phyloP scores from a whole-genome alignment of 106 monocot genomes.

The Acorus gramineus region DNA sequence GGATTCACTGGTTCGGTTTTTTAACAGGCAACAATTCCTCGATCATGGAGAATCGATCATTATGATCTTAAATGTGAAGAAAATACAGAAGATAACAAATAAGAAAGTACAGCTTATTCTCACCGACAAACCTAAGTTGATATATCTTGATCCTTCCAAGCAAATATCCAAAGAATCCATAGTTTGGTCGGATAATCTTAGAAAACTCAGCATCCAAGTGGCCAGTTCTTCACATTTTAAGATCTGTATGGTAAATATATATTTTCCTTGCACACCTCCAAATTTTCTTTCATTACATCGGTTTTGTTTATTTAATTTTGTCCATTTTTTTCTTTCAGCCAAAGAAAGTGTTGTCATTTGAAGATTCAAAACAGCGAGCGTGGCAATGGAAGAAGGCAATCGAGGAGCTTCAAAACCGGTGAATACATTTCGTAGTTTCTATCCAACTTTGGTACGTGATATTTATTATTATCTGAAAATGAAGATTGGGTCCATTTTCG shows the following conservation, averaged over 20 bases:
- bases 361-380: constrained; percentile 77
- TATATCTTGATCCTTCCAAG: constrained; percentile 58
- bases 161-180: constrained; percentile 46
- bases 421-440: neutral
- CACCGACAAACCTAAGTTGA: constrained; percentile 78
- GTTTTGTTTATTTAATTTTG: neutral
- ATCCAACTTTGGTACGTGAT: no score
- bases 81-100: constrained; percentile 56
- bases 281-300: neutral
- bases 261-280: neutral
- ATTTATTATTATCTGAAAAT: no score
- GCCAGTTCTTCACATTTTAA: constrained; percentile 75
- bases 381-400: constrained; percentile 93
- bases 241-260: constrained; percentile 52
- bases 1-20: neutral
- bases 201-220: constrained; percentile 56
- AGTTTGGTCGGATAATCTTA: constrained; percentile 71
- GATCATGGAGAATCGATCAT: constrained; percentile 74
- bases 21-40: constrained; percentile 75
- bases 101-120: constrained; percentile 96
- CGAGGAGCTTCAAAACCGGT: constrained; percentile 51
- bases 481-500: no score
- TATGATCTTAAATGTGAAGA: constrained; percentile 82
- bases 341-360: constrained; percentile 72
- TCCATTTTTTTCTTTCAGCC: constrained; percentile 26